Evolutionary conservation across 2,329 filamentous ascomycete species (phyloP).

Genomic region (Fusarium agapanthi): DNA sequence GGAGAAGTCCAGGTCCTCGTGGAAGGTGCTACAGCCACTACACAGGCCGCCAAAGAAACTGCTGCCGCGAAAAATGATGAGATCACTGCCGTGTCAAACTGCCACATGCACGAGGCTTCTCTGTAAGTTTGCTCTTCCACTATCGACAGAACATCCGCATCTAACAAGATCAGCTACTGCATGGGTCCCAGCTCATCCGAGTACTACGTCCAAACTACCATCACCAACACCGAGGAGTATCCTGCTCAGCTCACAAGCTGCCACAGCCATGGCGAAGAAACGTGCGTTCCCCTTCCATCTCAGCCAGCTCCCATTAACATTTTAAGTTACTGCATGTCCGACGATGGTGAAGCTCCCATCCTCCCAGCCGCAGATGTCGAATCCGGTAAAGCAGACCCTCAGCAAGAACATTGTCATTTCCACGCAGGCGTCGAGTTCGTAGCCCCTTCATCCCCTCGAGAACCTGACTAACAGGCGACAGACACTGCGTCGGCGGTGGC

Average conservation of each 20-base stretch:
- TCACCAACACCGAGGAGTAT: constrained; percentile 63
- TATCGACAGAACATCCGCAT: rapidly evolving
- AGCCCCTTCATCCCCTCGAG: too few species aligned
- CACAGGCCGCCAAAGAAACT: constrained; percentile 19
- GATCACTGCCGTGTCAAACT: constrained; percentile 50
- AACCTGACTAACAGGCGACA: constrained; percentile 35
- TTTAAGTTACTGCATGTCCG: constrained; percentile 35
- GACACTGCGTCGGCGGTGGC: constrained; percentile 63
- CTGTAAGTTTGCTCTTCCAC: constrained; percentile 43
- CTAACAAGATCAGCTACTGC: constrained; percentile 47
- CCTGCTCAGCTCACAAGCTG: constrained; percentile 71
- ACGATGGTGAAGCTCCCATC: constrained; percentile 32
- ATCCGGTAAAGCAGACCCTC: constrained; percentile 25
- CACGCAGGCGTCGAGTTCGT: constrained; percentile 78
- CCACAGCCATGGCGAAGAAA: constrained; percentile 65
- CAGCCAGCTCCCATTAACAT: background rate
- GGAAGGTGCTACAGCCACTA: constrained; percentile 15
- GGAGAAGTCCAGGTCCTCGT: constrained; percentile 37
- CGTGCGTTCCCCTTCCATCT: constrained; percentile 50
- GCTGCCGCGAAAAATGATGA: constrained; percentile 5
- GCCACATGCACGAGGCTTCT: constrained; percentile 51
- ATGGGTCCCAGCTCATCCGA: constrained; percentile 51
- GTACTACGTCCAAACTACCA: constrained; percentile 55
- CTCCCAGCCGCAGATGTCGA: constrained; percentile 23
- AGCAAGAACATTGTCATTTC: constrained; percentile 68